Conservation (phyloP, 2,329 filamentous ascomycete species). For the Verticillium tricorpus region DNA sequence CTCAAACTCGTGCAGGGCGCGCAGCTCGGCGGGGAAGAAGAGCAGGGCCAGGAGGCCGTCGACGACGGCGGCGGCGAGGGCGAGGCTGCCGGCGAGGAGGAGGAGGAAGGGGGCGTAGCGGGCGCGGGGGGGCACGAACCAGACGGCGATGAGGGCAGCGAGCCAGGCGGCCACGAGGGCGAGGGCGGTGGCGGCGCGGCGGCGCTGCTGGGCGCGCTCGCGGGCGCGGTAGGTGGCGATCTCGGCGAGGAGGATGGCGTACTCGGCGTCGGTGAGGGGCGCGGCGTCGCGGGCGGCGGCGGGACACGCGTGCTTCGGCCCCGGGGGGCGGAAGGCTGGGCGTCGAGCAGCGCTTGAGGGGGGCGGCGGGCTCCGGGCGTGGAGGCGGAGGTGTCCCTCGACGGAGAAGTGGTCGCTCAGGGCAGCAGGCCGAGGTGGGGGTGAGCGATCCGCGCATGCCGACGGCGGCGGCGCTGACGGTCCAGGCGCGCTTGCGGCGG, state of each 20-base stretch:
- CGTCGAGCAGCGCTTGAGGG: conserved; percentile 19
- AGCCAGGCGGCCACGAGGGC: conserved; percentile 62
- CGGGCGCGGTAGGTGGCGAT: conserved; percentile 64
- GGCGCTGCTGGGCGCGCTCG: conserved; percentile 66
- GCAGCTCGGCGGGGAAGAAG: conserved; percentile 80
- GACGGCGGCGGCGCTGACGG: conserved; percentile 65
- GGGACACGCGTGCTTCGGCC: conserved; percentile 14
- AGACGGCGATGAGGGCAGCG: conserved; percentile 74
- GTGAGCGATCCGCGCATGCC: conserved; percentile 78
- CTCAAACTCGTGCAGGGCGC: conserved; percentile 83
- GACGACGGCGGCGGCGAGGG: conserved; percentile 69
- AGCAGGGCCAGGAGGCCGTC: conserved; percentile 83
- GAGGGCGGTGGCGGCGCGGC: conserved; percentile 71
- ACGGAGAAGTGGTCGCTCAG: conserved; percentile 95
- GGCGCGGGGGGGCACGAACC: conserved; percentile 63
- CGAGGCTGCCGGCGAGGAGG: conserved; percentile 73
- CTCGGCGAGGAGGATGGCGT: conserved; percentile 68
- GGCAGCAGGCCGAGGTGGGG: conserved; percentile 73
- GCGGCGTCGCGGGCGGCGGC: conserved; percentile 13
- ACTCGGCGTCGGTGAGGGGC: conserved; percentile 17
- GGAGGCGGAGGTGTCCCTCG: conserved; percentile 65
- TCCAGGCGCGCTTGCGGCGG: conserved; percentile 49
- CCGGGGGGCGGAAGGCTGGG: conserved; percentile 21
- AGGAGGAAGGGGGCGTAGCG: conserved; percentile 78
- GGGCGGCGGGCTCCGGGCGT: conserved; percentile 23